Evolutionary conservation across 345 rosid genomes (phyloP).

Genomic region (Eutrema japonicum): DNA sequence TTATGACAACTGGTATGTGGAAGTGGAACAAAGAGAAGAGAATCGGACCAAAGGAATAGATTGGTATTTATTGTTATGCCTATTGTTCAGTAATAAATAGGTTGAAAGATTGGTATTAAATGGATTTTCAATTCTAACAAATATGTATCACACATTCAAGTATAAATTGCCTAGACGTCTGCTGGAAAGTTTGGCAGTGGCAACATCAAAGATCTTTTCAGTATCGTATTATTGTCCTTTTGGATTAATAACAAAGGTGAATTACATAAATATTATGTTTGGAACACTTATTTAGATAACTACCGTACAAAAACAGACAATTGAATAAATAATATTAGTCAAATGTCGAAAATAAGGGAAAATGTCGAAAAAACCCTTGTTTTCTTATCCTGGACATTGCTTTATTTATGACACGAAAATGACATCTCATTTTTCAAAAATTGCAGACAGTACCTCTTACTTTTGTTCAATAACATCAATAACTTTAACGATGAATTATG

Average conservation of each 20-base stretch:
- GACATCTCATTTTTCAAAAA: no score
- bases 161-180: slow-evolving; percentile 35
- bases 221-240: slow-evolving; percentile 29
- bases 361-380: no score
- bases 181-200: slow-evolving; percentile 39
- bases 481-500: no score
- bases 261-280: no score
- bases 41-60: slow-evolving; percentile 19
- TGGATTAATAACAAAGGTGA: background rate
- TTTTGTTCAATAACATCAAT: no score
- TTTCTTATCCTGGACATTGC: no score
- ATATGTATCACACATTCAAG: slow-evolving; percentile 39
- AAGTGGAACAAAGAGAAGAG: slow-evolving; percentile 15
- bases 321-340: no score
- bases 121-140: slow-evolving; percentile 19
- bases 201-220: slow-evolving; percentile 41
- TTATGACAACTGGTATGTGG: slow-evolving; percentile 34
- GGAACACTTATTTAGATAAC: no score
- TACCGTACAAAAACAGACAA: no score
- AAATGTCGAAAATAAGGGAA: no score
- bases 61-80: slow-evolving; percentile 30
- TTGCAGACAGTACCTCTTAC: no score
- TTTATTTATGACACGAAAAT: no score
- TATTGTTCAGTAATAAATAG: slow-evolving; percentile 36
- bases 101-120: slow-evolving; percentile 31